These are phyloP conservation scores for Cordia subcordata DNA, from an alignment of 257 asterid species.

Conservation along the genomic window DNA sequence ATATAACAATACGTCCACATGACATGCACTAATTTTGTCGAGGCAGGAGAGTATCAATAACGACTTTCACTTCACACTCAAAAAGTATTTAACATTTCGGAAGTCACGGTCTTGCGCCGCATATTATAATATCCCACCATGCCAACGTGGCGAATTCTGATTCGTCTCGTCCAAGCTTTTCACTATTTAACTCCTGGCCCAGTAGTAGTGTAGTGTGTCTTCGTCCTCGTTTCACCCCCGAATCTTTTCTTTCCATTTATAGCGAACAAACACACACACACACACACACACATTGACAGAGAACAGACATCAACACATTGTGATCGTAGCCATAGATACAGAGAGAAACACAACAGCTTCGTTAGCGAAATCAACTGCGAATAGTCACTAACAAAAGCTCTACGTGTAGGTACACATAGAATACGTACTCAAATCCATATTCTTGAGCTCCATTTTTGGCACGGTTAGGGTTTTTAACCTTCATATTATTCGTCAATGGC, in stretches of 20 bases:
- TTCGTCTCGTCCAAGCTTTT: not conserved
- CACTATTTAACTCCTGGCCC: not conserved
- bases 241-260: not conserved
- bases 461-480: not conserved
- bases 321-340: too few species aligned
- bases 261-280: too few species aligned
- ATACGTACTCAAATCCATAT: not conserved
- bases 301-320: too few species aligned
- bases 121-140: too few species aligned
- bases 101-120: too few species aligned
- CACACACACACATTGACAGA: too few species aligned
- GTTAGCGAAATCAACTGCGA: not conserved
- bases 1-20: too few species aligned
- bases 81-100: too few species aligned
- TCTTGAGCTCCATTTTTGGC: not conserved
- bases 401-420: not conserved
- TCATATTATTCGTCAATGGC: not conserved
- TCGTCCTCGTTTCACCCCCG: not conserved
- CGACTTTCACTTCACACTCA: too few species aligned
- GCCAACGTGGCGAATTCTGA: not conserved
- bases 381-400: not conserved
- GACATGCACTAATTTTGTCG: too few species aligned
- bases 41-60: too few species aligned
- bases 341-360: not conserved
- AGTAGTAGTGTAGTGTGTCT: too few species aligned